These are phyloP conservation scores for Cinchona pubescens DNA, from an alignment of 257 asterid species.

Conservation along the genomic window DNA sequence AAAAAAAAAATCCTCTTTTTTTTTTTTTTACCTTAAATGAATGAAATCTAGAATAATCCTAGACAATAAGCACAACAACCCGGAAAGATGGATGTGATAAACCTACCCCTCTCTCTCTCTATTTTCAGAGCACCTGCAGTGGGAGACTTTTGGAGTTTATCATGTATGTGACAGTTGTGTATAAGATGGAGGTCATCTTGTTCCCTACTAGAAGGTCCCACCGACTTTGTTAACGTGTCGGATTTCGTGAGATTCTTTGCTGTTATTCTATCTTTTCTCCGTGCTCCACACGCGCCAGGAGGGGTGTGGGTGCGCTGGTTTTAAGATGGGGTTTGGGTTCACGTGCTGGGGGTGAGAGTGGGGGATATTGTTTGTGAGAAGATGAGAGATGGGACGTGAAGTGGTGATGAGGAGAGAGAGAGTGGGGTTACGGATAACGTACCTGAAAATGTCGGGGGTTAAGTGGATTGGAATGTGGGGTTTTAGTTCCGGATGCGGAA, in stretches of 20 bases:
- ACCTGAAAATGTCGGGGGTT: conserved; percentile 31
- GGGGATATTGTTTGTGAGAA: not conserved
- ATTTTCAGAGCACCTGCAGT: too few species aligned
- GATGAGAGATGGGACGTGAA: not conserved
- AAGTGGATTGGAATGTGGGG: conserved; percentile 37
- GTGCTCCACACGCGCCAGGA: conserved; percentile 15
- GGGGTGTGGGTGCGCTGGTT: not conserved
- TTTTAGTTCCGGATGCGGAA: conserved; percentile 43
- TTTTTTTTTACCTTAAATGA: not conserved
- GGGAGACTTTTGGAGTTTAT: not conserved
- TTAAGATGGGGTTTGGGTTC: not conserved
- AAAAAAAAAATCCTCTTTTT: not conserved
- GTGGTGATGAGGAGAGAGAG: conserved; percentile 3
- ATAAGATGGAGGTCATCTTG: conserved; percentile 36
- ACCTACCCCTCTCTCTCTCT: too few species aligned
- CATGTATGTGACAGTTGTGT: conserved; percentile 27
- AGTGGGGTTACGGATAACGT: conserved; percentile 44
- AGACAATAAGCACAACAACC: not conserved
- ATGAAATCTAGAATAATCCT: not conserved
- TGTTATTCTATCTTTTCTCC: conserved; percentile 22
- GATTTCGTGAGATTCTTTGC: conserved; percentile 25
- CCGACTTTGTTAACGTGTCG: conserved; percentile 38
- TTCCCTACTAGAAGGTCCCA: conserved; percentile 34
- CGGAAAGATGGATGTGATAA: conserved; percentile 27
- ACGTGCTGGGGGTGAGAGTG: conserved; percentile 2